Base-by-base conservation (phyloP, 495 filamentous ascomycete genomes). In the Neurospora sublineolata region DNA sequence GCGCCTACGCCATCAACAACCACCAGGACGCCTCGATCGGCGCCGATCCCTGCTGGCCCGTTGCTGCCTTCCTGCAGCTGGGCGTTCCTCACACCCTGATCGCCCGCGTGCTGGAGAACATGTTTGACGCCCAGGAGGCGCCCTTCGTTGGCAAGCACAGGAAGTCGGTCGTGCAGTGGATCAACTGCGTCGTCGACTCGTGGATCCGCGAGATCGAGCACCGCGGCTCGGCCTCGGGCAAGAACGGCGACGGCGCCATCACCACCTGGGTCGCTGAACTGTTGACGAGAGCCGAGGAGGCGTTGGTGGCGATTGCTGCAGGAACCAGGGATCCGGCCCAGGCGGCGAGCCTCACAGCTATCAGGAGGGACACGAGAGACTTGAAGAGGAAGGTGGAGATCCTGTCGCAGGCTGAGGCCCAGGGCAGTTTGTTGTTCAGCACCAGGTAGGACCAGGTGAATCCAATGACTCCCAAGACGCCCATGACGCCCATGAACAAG, bases 41-140 rank as follows among this genome's bases (percentile, higher is more conserved):
- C 0, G 83, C 82, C 69, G 81, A 85, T 40, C 79, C 89, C 12
- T 88, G 86, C 71, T 99, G 95, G 95, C 89, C 94, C 1, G 84
- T 95, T 37, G 89, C 94, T 77, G 82, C 93, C 3, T 92, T 98
- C 77, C 79, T 96, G 36, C 87, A 90, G 44, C 86, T 97, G 20
- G 88, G 86, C 12, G 89, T 97, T 27, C 84, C 91, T 11, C 89
- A 89, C 74, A 92, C 97, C 73, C 84, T 89, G 2, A 83, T 97
- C 18, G 85, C 92, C 74, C 83, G 89, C 20, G 89, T 93, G 41
- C 86, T 99, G 9, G 95, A 97, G 78, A 82, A 83, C 39, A 90
- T 97, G 84, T 94, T 90, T 77, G 94, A 94, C 79, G 87, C 89
- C 52, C 90, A 96, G 74, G 92, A 95, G 77, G 84, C 89, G 8